Evolutionary conservation across 495 filamentous ascomycete species (phyloP), one percentile per base, ranked within the genome.

Genomic region (Amniculicola lignicola): DNA sequence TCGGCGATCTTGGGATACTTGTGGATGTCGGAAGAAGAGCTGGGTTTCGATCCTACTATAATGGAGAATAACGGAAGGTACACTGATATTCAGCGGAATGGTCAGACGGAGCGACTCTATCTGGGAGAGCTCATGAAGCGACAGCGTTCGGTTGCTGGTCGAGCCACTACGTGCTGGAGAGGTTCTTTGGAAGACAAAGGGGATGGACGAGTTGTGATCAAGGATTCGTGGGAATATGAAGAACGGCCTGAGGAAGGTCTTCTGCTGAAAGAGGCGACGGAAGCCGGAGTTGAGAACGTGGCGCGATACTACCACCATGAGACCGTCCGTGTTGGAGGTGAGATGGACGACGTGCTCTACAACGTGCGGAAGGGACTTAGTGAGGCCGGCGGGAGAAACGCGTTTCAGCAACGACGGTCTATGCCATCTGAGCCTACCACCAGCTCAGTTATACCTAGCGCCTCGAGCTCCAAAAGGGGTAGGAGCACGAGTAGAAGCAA

Each of bases 261-360:
- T 23, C 54, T 72, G 18, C 56, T 72, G 28, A 55, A 63, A 25
- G 59, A 73, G 51, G 61, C 57, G 42, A 66, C 57, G 27, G 51
- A 67, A 28, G 59, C 61, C 54, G 57, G 54, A 15, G 63, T 67
- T 9, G 52, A 62, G 37, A 73, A 72, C 52, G 64, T 72, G 36
- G 63, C 62, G 3, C 61, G 64, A 37, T 72, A 74, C 47, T 72
- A 71, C 50, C 45, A 71, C 50, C 57, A 72, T 50, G 52, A 65
- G 59, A 71, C 62, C 7, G 65, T 71, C 14, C 46, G 47, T 12
- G 48, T 65, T 22, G 14, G 57, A 42, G 57, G 62, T 12, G 59
- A 62, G 29, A 47, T 62, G 31, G 63, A 73, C 54, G 54, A 70
- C 59, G 62, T 64, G 22, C 43, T 59, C 7, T 29, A 37, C n/a